Conservation (phyloP, 78 protist species). For the Diacronema lutheri region DNA sequence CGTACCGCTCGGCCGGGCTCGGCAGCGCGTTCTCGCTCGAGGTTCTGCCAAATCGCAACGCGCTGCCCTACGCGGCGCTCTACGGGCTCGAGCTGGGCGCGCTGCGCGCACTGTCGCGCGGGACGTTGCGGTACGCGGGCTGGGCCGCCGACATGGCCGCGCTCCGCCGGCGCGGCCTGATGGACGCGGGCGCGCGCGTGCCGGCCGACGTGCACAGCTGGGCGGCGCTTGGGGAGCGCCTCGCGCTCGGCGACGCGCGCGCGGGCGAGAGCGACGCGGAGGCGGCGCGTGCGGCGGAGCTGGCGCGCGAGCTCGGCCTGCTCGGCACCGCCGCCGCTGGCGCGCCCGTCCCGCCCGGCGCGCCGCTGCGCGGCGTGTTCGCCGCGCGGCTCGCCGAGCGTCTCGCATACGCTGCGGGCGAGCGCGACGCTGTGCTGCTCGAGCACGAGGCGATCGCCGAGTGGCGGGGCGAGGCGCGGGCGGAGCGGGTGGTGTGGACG, state of each 20-base stretch:
- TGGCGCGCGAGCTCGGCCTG: not conserved
- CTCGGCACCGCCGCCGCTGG: not conserved
- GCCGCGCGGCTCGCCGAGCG: not conserved
- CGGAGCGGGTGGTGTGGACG: too few species aligned
- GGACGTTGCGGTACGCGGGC: conserved; percentile 22
- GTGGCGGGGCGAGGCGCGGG: not conserved
- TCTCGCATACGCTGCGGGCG: conserved; percentile 32
- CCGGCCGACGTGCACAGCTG: not conserved
- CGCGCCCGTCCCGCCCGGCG: not conserved
- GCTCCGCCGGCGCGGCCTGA: not conserved
- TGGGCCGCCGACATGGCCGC: not conserved
- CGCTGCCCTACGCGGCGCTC: not conserved
- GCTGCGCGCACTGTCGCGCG: not conserved
- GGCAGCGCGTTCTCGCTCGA: not conserved
- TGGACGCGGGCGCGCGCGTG: not conserved
- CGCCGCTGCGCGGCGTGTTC: not conserved
- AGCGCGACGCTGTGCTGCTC: conserved; percentile 58
- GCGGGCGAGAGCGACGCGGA: not conserved
- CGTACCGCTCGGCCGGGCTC: not conserved
- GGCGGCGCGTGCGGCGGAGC: not conserved
- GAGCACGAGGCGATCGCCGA: conserved; percentile 13
- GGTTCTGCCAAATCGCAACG: conserved; percentile 29
- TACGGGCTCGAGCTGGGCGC: not conserved
- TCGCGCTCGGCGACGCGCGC: not conserved
- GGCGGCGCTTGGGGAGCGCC: not conserved